Percentiles rank a stretch among this genome's conserved stretches.
Conservation (phyloP, 2,329 filamentous ascomycete species). For the Penicillium paneum region DNA sequence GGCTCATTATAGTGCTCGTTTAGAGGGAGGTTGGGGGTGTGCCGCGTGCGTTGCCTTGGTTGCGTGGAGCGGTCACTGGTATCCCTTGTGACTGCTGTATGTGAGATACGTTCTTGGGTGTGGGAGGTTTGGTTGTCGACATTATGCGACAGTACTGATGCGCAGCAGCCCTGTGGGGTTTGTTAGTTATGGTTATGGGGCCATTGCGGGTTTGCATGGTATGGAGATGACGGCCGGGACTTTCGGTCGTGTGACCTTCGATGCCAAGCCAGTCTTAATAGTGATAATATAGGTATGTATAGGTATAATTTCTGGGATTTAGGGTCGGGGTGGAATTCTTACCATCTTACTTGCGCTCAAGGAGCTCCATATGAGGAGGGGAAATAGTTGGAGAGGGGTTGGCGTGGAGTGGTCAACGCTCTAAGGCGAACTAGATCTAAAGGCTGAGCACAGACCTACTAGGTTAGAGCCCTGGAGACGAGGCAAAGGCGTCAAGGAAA, state of each 20-base stretch:
- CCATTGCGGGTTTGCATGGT: background rate
- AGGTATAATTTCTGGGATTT: background rate
- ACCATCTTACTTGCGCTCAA: conserved; percentile 36
- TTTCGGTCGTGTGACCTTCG: conserved; percentile 5
- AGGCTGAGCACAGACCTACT: conserved; percentile 7
- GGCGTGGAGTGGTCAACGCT: conserved; percentile 5
- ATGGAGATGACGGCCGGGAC: background rate
- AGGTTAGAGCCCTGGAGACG: conserved; percentile 1
- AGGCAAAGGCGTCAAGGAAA: background rate
- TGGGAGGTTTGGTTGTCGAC: conserved; percentile 24
- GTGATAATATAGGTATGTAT: background rate
- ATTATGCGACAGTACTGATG: conserved; percentile 35
- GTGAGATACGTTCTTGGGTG: conserved; percentile 5
- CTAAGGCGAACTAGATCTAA: background rate
- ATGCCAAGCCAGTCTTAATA: conserved; percentile 2
- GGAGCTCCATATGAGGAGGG: conserved; percentile 27
- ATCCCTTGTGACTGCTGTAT: conserved; percentile 8
- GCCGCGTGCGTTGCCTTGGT: conserved; percentile 13
- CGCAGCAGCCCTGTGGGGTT: conserved; percentile 39
- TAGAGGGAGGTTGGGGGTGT: conserved; percentile 30
- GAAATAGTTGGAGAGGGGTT: conserved; percentile 2
- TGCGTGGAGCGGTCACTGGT: conserved; percentile 10
- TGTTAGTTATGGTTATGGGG: conserved; percentile 5
- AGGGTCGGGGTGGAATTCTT: conserved; percentile 11
- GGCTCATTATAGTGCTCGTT: conserved; percentile 67